Conservation (phyloP, 2,329 filamentous ascomycete species). For the Clarireedia hainanense region DNA sequence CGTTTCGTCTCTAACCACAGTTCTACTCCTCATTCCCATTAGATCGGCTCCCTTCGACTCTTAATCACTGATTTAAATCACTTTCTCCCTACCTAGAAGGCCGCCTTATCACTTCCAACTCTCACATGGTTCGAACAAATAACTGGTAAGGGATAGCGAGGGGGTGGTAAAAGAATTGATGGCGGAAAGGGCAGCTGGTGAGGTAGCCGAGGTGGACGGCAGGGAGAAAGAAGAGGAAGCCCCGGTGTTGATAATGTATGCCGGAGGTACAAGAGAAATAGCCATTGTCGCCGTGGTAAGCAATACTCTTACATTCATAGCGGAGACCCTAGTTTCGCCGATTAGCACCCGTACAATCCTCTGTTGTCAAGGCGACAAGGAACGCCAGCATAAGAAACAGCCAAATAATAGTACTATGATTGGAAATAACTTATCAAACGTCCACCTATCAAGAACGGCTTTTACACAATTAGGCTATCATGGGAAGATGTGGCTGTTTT, state of each 20-base stretch:
- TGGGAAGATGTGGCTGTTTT: slow-evolving; percentile 14
- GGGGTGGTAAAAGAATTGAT: too few species aligned
- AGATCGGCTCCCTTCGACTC: too few species aligned
- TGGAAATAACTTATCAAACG: slow-evolving; percentile 15
- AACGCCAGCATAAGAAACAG: slow-evolving; percentile 10
- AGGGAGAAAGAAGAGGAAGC: background rate
- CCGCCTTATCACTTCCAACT: too few species aligned
- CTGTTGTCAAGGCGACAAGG: background rate
- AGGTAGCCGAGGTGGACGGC: background rate
- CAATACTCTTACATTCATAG: slow-evolving; percentile 10
- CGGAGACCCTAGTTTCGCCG: background rate
- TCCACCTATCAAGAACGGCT: slow-evolving; percentile 8
- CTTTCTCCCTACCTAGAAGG: too few species aligned
- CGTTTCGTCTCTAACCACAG: too few species aligned
- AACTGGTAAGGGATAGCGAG: background rate
- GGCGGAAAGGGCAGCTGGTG: background rate
- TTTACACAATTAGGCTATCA: slow-evolving; percentile 6
- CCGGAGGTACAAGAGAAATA: slow-evolving; percentile 9
- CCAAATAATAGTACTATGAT: slow-evolving; percentile 9
- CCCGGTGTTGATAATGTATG: slow-evolving; percentile 3
- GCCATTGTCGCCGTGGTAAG: slow-evolving; percentile 5
- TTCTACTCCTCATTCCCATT: too few species aligned
- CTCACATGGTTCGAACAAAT: too few species aligned
- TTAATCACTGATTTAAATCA: too few species aligned
- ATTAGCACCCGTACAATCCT: background rate